Conservation (phyloP, 2,329 filamentous ascomycete species). For the Dactylellina haptotyla region DNA sequence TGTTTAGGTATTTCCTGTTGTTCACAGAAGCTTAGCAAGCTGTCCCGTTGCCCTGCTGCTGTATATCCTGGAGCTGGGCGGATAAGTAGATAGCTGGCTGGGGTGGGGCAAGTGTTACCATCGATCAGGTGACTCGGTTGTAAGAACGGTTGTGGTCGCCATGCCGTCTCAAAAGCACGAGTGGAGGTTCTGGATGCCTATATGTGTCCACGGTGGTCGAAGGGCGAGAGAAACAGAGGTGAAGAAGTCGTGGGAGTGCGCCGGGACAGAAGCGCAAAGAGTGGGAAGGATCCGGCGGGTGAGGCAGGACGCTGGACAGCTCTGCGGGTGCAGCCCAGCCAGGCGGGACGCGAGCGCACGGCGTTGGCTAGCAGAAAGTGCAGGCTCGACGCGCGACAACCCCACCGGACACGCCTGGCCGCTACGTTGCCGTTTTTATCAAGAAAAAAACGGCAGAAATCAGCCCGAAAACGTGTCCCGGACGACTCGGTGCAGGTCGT, state of each 20-base stretch:
- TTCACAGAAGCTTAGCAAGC: constrained; percentile 25
- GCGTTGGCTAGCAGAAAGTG: too few relatives aligned
- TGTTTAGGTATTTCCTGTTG: constrained; percentile 82
- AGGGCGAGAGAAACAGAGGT: neutral
- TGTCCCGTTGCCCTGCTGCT: neutral
- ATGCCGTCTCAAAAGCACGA: constrained; percentile 11
- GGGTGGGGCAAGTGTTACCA: constrained; percentile 46
- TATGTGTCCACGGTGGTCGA: neutral
- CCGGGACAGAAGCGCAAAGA: constrained; percentile 36
- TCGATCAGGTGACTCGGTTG: constrained; percentile 47
- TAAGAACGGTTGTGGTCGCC: constrained; percentile 43
- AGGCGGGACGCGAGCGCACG: constrained; percentile 41
- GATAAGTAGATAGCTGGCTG: constrained; percentile 21
- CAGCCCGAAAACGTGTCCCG: constrained; percentile 47
- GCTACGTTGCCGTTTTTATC: neutral
- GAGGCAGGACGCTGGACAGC: constrained; percentile 7
- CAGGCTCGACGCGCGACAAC: too few relatives aligned
- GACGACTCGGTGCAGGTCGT: constrained; percentile 46
- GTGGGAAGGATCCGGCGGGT: constrained; percentile 36
- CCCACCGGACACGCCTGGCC: neutral
- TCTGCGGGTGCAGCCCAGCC: constrained; percentile 16
- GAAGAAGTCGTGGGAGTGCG: constrained; percentile 15
- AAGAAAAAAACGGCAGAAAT: too few relatives aligned
- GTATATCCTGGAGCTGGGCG: constrained; percentile 34
- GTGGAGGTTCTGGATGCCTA: neutral